Evolutionary conservation across 768 basidiomycete genomes (phyloP), one percentile per base, ranked within the genome.

Genomic region (Pleurotus sapidus): DNA sequence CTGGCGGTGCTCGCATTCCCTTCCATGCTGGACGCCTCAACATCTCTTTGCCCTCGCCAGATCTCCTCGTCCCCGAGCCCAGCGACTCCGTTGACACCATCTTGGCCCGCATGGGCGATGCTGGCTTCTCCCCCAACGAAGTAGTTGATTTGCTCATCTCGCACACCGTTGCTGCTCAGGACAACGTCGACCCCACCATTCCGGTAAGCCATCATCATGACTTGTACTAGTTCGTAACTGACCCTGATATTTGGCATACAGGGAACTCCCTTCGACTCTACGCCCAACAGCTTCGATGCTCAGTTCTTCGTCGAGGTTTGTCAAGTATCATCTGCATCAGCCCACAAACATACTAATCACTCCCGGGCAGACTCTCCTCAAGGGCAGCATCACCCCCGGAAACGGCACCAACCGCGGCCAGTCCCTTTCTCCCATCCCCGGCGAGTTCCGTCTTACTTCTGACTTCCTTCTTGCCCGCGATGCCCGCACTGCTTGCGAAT

Each of bases 271-370:
- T 69, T 70, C 57, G 72, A 74, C 50, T 65, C 69, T 1, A 71
- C 71, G 2, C 70, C 72, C 2, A 51, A 49, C 9, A 24, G 40
- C 5, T 72, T 72, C 45, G 72, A 74, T 61, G 50, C 72, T 5
- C 68, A 73, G 40, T 69, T 73, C 64, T 67, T 65, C 60, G 23
- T 70, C 20, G 70, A 70, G 62, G 66, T 66, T n/a, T n/a, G n/a
- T n/a, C n/a, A n/a, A n/a, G n/a, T n/a, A n/a, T n/a, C n/a, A n/a
- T n/a, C n/a, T n/a, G n/a, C n/a, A n/a, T n/a, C n/a, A n/a, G n/a
- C n/a, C n/a, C n/a, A n/a, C n/a, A n/a, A n/a, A n/a, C n/a, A n/a
- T n/a, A n/a, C n/a, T n/a, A n/a, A n/a, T n/a, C n/a, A n/a, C n/a
- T n/a, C n/a, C n/a, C n/a, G n/a, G n/a, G n/a, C 49, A 72, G 64